A percentile compares a stretch with the other conserved stretches of the same genome.
Conservation (phyloP, 2,329 filamentous ascomycete genomes). For the Monosporascus sp. region DNA sequence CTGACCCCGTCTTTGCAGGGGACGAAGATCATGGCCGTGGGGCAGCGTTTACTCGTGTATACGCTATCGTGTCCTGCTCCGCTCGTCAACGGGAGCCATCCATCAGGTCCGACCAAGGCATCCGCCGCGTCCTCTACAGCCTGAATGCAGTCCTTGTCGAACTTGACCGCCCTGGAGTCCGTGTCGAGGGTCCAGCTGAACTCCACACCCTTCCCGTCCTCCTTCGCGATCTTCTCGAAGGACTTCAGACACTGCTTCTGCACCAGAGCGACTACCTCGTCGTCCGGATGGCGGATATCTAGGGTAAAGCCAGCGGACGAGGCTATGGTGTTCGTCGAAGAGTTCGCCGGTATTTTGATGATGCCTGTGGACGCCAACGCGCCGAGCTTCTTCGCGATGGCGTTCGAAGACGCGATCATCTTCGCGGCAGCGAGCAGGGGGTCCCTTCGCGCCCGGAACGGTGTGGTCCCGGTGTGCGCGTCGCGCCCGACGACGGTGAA, state of each 20-base stretch:
- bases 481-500: slow-evolving; percentile 60
- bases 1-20: slow-evolving; percentile 58
- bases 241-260: slow-evolving; percentile 57
- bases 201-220: slow-evolving; percentile 31
- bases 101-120: slow-evolving; percentile 49
- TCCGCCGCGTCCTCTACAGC: slow-evolving; percentile 57
- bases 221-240: slow-evolving; percentile 50
- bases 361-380: slow-evolving; percentile 68
- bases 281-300: slow-evolving; percentile 56
- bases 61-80: slow-evolving; percentile 47
- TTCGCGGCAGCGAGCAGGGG: slow-evolving; percentile 62
- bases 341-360: slow-evolving; percentile 57
- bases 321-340: slow-evolving; percentile 64
- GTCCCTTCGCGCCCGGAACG: slow-evolving; percentile 60
- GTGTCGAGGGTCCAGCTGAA: slow-evolving; percentile 54
- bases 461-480: slow-evolving; percentile 71
- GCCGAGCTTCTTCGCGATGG: slow-evolving; percentile 52
- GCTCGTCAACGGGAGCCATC: slow-evolving; percentile 32
- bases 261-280: slow-evolving; percentile 51
- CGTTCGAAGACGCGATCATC: slow-evolving; percentile 62
- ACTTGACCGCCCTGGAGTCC: slow-evolving; percentile 55
- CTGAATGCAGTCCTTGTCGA: slow-evolving; percentile 62
- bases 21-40: slow-evolving; percentile 64
- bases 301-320: slow-evolving; percentile 62
- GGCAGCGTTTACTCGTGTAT: slow-evolving; percentile 52